Conservation (phyloP, 192 early-diverging fungal species). For the Chytriomyces hyalinus region DNA sequence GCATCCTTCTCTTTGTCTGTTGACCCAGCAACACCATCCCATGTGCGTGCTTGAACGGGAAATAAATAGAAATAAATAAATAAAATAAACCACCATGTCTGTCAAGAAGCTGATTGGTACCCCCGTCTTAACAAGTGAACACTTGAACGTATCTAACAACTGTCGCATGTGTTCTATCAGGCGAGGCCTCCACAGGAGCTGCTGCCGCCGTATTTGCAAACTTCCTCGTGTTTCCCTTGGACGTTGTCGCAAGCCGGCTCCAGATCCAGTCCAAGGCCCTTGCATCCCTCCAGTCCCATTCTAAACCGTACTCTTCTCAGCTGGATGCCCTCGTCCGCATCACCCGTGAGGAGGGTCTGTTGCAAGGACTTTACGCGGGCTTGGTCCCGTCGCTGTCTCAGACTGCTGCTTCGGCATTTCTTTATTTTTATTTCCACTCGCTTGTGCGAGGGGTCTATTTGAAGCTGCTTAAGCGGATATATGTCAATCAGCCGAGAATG, state of each 20-base stretch:
- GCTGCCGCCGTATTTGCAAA: conserved; percentile 31
- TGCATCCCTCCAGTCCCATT: background rate
- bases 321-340: conserved; percentile 24
- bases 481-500: no score
- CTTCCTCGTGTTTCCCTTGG: conserved; percentile 24
- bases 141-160: no score
- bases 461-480: background rate
- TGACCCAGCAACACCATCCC: no score
- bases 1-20: no score
- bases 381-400: conserved; percentile 73
- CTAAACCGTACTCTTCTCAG: conserved; percentile 15
- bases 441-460: conserved; percentile 25
- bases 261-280: conserved; percentile 29
- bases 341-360: conserved; percentile 69
- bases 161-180: background rate
- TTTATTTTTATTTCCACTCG: conserved; percentile 62
- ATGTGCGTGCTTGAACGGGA: no score
- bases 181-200: conserved; percentile 19
- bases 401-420: conserved; percentile 50
- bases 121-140: no score
- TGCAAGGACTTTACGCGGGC: conserved; percentile 82
- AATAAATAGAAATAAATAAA: no score
- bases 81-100: no score
- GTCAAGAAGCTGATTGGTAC: no score
- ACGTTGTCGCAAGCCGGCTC: conserved; percentile 15